Base-by-base conservation (phyloP, 2,329 filamentous ascomycete species). In the Claviceps quebecensis region DNA sequence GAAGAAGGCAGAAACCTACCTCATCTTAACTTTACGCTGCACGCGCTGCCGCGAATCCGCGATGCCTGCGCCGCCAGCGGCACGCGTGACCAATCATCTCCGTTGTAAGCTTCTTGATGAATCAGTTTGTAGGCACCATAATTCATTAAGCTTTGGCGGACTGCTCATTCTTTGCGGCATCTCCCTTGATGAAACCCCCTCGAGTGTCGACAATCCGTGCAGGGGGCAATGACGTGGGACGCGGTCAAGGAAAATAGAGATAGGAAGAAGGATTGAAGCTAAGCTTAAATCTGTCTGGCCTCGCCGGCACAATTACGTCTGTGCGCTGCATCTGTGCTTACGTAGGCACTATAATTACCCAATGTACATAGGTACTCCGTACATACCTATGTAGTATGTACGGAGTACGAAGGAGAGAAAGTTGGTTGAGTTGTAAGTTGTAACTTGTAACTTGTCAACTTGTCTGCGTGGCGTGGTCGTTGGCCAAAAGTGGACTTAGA, bases 221-320 rank as follows among this genome's bases (percentile, higher is more conserved):
- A 34, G 16, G 16, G n/a, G 45, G 22, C 16, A 29, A n/a, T 16
- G 13, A 41, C 39, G 13, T 19, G 9, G 4, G 17, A 17, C 8
- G 39, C 17, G 19, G 11, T 19, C 8, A 17, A 22, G 4, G 14
- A 41, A 16, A 29, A 29, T 45, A n/a, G 51, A 52, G 48, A 47
- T 52, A 16, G 38, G 46, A 19, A 43, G 19, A 52, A 51, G 50
- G 45, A 16, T 37, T 45, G 50, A 26, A 52, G 52, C 53, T 56
- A 56, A 56, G 55, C 55, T 56, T 56, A 53, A 53, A 53, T 56
- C 22, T 43, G 47, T 48, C 46, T n/a, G 43, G 19, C 6, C 36
- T 11, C 40, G 29, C 48, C 47, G 22, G 34, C 45, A 37, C 36
- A 29, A 36, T 29, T 9, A 43, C 11, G 17, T 43, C 5, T 19